These are phyloP conservation scores for Kodamaea nitidulidarum DNA, from an alignment of 805 yeast genomes.

Conservation along the genomic window DNA sequence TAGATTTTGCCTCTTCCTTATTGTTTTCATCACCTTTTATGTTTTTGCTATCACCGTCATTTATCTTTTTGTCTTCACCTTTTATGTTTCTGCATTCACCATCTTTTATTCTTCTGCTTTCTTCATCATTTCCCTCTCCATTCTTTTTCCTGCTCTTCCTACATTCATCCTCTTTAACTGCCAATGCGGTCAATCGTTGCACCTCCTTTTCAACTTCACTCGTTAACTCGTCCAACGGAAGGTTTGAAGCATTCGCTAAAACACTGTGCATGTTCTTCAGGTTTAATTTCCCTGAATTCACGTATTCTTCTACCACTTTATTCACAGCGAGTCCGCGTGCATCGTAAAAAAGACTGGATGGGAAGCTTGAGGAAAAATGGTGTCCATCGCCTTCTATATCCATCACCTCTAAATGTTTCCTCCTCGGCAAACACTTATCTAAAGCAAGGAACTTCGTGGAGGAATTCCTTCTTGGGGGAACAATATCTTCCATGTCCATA, in stretches of 20 bases:
- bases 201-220: slow-evolving; percentile 18
- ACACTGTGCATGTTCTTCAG: slow-evolving; percentile 13
- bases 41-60: too few relatives aligned
- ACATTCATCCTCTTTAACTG: too few relatives aligned
- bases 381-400: slow-evolving; percentile 25
- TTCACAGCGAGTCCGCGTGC: slow-evolving; percentile 32
- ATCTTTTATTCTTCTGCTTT: too few relatives aligned
- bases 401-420: slow-evolving; percentile 54
- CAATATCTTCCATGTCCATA: not conserved
- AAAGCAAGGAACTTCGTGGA: slow-evolving; percentile 64
- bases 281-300: slow-evolving; percentile 13
- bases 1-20: too few relatives aligned
- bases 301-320: slow-evolving; percentile 30
- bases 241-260: slow-evolving; percentile 12
- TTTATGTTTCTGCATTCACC: too few relatives aligned
- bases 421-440: slow-evolving; percentile 74
- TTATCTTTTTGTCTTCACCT: too few relatives aligned
- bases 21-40: too few relatives aligned
- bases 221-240: slow-evolving; percentile 18
- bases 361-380: slow-evolving; percentile 14
- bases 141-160: too few relatives aligned
- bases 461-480: not conserved
- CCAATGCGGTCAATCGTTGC: too few relatives aligned
- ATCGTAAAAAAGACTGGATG: slow-evolving; percentile 23
- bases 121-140: too few relatives aligned